Percentiles rank a stretch among this genome's conserved stretches.
These are phyloP conservation scores for Selenicereus undatus DNA, from an alignment of 148 eudicot genomes.

Conservation along the genomic window DNA sequence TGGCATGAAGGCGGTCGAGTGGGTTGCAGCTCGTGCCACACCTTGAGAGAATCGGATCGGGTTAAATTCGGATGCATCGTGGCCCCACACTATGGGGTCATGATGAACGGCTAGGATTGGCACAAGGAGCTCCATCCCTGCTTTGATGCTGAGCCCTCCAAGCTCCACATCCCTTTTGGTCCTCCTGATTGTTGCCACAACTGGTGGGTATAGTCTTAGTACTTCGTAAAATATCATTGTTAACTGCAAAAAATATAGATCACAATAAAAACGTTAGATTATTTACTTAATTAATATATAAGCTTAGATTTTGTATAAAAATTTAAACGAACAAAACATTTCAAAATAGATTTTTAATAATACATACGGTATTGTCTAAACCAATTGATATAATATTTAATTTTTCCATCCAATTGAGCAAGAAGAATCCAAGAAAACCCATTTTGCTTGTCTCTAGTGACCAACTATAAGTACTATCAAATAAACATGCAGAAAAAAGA, in stretches of 20 bases:
- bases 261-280: neutral
- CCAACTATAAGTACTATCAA: no score
- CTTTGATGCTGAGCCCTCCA: conserved; percentile 39
- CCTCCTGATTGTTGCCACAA: conserved; percentile 47
- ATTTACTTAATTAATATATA: neutral
- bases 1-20: conserved; percentile 53
- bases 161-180: conserved; percentile 39
- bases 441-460: neutral
- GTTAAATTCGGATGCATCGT: conserved; percentile 48
- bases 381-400: no score
- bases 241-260: conserved; percentile 33
- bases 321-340: no score
- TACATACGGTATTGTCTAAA: no score
- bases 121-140: conserved; percentile 44
- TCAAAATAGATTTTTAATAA: no score
- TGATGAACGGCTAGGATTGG: conserved; percentile 64
- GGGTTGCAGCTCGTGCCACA: conserved; percentile 36
- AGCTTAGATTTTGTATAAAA: no score
- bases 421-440: neutral
- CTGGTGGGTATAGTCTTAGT: conserved; percentile 51
- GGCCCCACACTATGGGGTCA: conserved; percentile 50
- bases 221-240: conserved; percentile 54
- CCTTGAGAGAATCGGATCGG: conserved; percentile 50
- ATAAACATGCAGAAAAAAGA: no score
- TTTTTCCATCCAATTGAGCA: neutral